Base-by-base conservation (phyloP, 2,329 filamentous ascomycete genomes). In the Metarhizium sp. region DNA sequence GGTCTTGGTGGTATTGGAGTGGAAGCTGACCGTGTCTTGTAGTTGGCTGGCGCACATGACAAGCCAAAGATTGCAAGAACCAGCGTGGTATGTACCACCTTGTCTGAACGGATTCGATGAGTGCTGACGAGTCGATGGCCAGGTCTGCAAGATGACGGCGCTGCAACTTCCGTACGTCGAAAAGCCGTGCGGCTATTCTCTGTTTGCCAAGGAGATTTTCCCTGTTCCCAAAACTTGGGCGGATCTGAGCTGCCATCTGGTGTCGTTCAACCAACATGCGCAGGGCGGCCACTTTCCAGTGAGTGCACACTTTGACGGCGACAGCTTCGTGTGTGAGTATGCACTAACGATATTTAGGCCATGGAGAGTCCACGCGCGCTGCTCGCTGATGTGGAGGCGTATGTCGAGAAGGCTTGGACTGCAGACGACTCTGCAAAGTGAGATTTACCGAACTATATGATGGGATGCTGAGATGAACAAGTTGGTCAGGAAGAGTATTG, bases 151-250 rank as follows among this genome's bases (percentile, higher is more conserved):
- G 2, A 30, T 57, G 34, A 51, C 46, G 16, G 50, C 54, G n/a
- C 32, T 60, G 1, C 52, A 54, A 8, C 54, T 60, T 1, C 59
- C 59, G 10, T 59, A 43, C 20, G 59, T 60, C n/a, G 53, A 71
- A 7, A 78, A 77, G 55, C 76, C 75, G 0, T 66, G 75, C 36
- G 78, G 74, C 0, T 78, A 70, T 57, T 77, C 73, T 0, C 67
- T 63, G 11, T 80, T 78, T 56, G 71, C 72, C 0, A 63, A 62
- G 16, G 76, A 79, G 46, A 58, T 78, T 10, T 58, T 66, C 2
- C 66, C 71, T 0, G 53, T 73, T 1, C 75, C 77, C 0, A 66
- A 62, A 49, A 57, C 56, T 0, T 72, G 72, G 63, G 64, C 67
- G 0, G 57, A 65, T 61, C 18, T 55, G 40, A 73, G 65, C 2